Evolutionary conservation across 768 basidiomycete genomes (phyloP), one percentile per base, ranked within the genome.

Genomic region (Wakefieldia striispora): DNA sequence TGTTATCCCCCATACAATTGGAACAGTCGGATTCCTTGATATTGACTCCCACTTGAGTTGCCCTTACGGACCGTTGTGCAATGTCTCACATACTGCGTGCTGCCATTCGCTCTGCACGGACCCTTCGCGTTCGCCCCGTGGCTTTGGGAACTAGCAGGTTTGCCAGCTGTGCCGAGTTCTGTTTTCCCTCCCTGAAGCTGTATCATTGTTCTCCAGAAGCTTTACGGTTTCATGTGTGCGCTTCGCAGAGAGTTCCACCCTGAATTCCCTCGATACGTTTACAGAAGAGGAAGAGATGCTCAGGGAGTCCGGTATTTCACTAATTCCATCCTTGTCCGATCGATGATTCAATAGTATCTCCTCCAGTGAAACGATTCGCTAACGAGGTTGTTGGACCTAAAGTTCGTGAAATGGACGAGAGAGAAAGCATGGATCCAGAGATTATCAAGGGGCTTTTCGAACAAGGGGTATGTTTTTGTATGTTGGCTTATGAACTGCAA

Each of bases 361-460:
- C 24, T 31, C 17, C 62, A 92, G 95, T 97, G 20, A 78, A 78
- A 60, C 86, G 91, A 23, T 98, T 97, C 60, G 91, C 95, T 0
- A 75, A 79, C 44, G 94, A 98, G 44, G 85, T 95, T 24, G 82
- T 99, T 17, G 89, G 72, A 3, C 97, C 97, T 41, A 91, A 85
- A 68, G 95, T 97, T 50, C 80, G 84, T 19, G 93, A 95, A 68
- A 99, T 99, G 97, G 97, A 99, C 63, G 97, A 99, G 77, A 88
- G 85, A 47, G 95, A 99, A 71, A 72, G 68, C 49, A 98, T 99
- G 95, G 94, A 97, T 65, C 83, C 90, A 1, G 77, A 72, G 0
- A 67, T 99, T 54, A 91, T 98, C 63, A 76, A 88, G 60, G 91
- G 84, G 0, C 77, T 97, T 12, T 99, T 97, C 54, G 93, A 97